Conservation (phyloP, 352 stramenopile genomes). For the Globisporangium sylvaticum region DNA sequence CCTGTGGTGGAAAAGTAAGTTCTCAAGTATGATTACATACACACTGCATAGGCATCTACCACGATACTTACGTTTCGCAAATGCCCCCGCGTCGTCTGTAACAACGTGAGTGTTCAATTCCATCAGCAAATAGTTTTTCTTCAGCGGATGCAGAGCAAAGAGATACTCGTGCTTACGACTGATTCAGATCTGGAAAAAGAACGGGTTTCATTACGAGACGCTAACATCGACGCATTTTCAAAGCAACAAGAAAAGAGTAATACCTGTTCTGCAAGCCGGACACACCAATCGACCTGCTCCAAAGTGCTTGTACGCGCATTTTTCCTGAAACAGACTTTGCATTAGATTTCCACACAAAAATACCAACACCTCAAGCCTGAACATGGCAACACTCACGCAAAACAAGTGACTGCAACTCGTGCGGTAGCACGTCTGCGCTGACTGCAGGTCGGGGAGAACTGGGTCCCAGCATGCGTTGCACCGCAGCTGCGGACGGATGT, state of each 20-base stretch:
- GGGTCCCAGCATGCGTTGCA: slow-evolving; percentile 79
- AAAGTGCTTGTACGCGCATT: slow-evolving; percentile 85
- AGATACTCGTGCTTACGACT: slow-evolving; percentile 30
- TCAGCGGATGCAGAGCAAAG: neutral
- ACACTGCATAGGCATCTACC: neutral
- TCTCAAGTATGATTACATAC: neutral
- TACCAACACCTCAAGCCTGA: neutral
- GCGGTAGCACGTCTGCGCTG: slow-evolving; percentile 74
- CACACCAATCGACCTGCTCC: slow-evolving; percentile 57
- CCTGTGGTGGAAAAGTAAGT: slow-evolving; percentile 17
- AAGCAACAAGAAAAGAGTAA: neutral
- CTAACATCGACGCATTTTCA: neutral
- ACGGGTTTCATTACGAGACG: neutral
- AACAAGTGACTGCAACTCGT: slow-evolving; percentile 77
- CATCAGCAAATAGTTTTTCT: neutral
- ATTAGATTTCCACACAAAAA: neutral
- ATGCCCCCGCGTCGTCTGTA: slow-evolving; percentile 42
- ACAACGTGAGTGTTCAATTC: neutral
- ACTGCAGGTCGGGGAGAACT: slow-evolving; percentile 54
- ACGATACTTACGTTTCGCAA: slow-evolving; percentile 53
- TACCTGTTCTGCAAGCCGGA: slow-evolving; percentile 54
- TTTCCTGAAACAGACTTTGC: slow-evolving; percentile 40
- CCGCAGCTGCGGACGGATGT: slow-evolving; percentile 54
- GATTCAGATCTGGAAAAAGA: slow-evolving; percentile 37
- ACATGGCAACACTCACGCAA: slow-evolving; percentile 32